A percentile compares a stretch with the other conserved stretches of the same genome.
Evolutionary conservation across 2,329 filamentous ascomycete genomes (phyloP).

Genomic region (Ceratocystis ficicola): DNA sequence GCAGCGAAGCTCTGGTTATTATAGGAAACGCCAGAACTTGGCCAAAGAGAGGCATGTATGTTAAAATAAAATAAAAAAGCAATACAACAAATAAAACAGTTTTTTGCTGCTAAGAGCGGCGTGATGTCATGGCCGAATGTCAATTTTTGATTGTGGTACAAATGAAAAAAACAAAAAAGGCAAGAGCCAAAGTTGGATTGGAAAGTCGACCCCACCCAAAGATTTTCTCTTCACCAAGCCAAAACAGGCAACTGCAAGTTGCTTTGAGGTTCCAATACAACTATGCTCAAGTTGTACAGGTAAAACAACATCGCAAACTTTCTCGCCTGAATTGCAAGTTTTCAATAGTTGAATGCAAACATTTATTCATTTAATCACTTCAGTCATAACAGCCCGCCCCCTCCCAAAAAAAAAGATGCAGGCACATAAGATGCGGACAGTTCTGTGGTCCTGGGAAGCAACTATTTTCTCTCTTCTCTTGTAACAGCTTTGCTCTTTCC

Average conservation of each 20-base stretch:
- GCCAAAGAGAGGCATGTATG: not conserved
- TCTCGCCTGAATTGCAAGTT: not conserved
- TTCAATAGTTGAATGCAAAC: not conserved
- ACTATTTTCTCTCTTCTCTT: too few relatives aligned
- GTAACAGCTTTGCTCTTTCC: too few relatives aligned
- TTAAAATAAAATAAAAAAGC: not conserved
- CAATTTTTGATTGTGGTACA: constrained; percentile 19
- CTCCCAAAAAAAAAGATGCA: too few relatives aligned
- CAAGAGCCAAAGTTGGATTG: not conserved
- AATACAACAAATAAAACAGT: not conserved
- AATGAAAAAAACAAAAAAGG: not conserved
- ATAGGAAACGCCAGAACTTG: not conserved
- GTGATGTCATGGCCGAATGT: not conserved
- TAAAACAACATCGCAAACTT: not conserved
- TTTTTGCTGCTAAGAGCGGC: not conserved
- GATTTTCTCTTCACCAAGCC: constrained; percentile 5
- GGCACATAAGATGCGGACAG: too few relatives aligned
- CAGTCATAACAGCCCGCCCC: too few relatives aligned
- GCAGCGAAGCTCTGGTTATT: not conserved
- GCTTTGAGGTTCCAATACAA: not conserved
- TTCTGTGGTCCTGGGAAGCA: too few relatives aligned
- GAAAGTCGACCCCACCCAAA: not conserved
- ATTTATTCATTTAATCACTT: not conserved
- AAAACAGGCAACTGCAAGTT: not conserved
- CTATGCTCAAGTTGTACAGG: not conserved